Evolutionary conservation across 2,329 filamentous ascomycete genomes (phyloP).

Genomic region (Leptographium galeiforme): DNA sequence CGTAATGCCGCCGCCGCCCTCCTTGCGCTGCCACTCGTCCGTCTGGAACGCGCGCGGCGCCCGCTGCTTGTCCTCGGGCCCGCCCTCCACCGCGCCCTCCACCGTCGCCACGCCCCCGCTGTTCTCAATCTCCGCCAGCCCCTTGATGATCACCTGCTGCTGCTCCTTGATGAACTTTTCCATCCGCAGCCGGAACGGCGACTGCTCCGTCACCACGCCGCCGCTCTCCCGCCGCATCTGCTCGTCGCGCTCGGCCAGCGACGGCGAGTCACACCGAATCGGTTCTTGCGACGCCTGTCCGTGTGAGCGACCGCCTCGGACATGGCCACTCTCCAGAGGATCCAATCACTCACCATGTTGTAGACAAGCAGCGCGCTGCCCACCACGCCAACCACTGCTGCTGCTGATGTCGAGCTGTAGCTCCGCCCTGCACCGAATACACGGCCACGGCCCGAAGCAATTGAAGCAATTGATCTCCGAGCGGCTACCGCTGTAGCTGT

Average conservation of each 20-base stretch:
- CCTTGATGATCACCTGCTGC: constrained; percentile 74
- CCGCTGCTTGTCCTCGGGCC: constrained; percentile 50
- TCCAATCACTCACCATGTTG: background rate
- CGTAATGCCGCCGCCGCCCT: constrained; percentile 85
- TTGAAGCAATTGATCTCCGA: background rate
- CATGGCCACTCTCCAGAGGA: no score
- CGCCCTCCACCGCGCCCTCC: constrained; percentile 7
- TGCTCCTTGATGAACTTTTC: constrained; percentile 91
- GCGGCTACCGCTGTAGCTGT: background rate
- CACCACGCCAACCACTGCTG: background rate
- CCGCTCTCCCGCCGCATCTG: constrained; percentile 66
- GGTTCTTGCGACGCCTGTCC: constrained; percentile 28
- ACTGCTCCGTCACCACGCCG: constrained; percentile 50
- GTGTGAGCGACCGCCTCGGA: background rate
- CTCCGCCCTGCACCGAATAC: background rate
- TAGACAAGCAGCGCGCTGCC: background rate
- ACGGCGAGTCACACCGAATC: constrained; percentile 43
- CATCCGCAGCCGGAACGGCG: constrained; percentile 96
- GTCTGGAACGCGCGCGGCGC: constrained; percentile 43
- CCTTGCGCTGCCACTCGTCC: constrained; percentile 77
- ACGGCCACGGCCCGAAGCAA: background rate
- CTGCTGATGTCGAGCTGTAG: background rate
- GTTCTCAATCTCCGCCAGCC: constrained; percentile 54
- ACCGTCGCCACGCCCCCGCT: constrained; percentile 6
- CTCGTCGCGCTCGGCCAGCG: constrained; percentile 75